phyloP scores from a whole-genome alignment of 1,284 basidiomycete genomes.

The Leccinum huronense region DNA sequence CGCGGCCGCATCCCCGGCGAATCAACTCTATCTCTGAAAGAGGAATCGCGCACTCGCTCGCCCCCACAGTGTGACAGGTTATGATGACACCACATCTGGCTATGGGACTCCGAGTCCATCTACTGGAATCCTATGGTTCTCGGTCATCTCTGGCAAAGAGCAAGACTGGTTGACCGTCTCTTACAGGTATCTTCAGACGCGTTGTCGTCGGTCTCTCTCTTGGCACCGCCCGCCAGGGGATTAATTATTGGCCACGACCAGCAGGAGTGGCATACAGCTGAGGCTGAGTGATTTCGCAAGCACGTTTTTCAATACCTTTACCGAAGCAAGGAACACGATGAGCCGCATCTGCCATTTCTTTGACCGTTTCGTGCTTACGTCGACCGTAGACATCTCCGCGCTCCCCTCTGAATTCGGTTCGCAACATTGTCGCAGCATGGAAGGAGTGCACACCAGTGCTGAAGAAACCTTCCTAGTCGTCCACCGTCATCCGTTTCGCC shows the following conservation, averaged over 20 bases:
- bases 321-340: slow-evolving; percentile 27
- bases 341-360: slow-evolving; percentile 23
- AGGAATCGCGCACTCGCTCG: no score
- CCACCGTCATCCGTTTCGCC: slow-evolving; percentile 29
- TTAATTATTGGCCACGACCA: slow-evolving; percentile 19
- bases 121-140: slow-evolving; percentile 32
- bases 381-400: slow-evolving; percentile 56
- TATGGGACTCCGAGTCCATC: slow-evolving; percentile 25
- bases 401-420: slow-evolving; percentile 67
- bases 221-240: slow-evolving; percentile 39
- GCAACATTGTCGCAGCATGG: slow-evolving; percentile 80
- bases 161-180: slow-evolving; percentile 36
- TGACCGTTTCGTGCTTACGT: slow-evolving; percentile 40
- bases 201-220: slow-evolving; percentile 38
- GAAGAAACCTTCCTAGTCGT: slow-evolving; percentile 26
- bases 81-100: slow-evolving; percentile 30
- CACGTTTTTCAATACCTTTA: slow-evolving; percentile 36
- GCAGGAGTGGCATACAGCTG: slow-evolving; percentile 27
- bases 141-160: slow-evolving; percentile 49
- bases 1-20: no score
- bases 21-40: no score
- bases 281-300: slow-evolving; percentile 36
- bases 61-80: slow-evolving; percentile 16
- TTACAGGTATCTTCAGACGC: slow-evolving; percentile 24
- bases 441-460: slow-evolving; percentile 59